These are phyloP conservation scores for Saturnispora ahearnii DNA, from an alignment of 805 yeast genomes.

Conservation along the genomic window DNA sequence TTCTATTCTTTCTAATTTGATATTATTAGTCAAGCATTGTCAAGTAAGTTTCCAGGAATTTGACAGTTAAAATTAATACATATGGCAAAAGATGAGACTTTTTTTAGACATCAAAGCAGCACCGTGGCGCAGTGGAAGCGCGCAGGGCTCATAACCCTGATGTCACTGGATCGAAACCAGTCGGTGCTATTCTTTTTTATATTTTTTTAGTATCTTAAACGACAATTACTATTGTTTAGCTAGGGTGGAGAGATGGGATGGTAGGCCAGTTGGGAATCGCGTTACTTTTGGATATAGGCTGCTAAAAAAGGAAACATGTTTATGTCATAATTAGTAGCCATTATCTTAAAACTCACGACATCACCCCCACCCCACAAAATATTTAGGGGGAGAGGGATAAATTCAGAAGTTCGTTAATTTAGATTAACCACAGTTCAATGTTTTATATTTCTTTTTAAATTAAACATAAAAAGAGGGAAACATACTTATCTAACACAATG, in stretches of 20 bases:
- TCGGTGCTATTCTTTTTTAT: conserved; percentile 16
- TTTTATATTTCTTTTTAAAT: background rate
- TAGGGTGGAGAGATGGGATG: background rate
- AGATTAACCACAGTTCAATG: background rate
- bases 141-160: conserved; percentile 97
- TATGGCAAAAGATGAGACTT: too few relatives aligned
- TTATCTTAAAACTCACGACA: background rate
- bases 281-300: background rate
- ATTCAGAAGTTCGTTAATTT: background rate
- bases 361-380: background rate
- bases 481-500: background rate
- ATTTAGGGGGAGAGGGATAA: background rate
- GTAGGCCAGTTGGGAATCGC: background rate
- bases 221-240: background rate
- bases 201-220: background rate
- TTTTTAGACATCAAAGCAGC: conserved; percentile 5
- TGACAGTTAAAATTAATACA: too few relatives aligned
- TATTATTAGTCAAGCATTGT: too few relatives aligned
- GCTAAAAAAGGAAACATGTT: background rate
- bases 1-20: too few relatives aligned
- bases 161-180: conserved; percentile 91
- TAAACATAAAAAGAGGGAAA: background rate
- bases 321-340: background rate
- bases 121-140: conserved; percentile 23
- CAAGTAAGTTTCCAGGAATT: too few relatives aligned